These are phyloP conservation scores for Trichoderma guizhouense DNA, from an alignment of 2,329 filamentous ascomycete genomes.

Conservation along the genomic window DNA sequence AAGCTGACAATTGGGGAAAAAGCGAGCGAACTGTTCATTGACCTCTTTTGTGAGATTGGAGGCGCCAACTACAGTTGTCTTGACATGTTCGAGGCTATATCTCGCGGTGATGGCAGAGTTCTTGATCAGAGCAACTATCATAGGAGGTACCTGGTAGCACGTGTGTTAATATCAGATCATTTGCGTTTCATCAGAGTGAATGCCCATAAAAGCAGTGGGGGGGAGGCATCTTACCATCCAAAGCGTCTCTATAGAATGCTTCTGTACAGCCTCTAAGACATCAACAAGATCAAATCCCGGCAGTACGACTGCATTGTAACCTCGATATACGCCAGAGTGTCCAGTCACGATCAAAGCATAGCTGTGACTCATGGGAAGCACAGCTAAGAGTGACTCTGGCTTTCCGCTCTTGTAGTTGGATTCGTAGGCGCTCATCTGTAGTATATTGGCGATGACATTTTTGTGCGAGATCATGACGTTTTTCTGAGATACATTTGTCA, in stretches of 20 bases:
- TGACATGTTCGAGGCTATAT: slow-evolving; percentile 69
- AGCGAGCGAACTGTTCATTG: slow-evolving; percentile 56
- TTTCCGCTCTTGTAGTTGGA: slow-evolving; percentile 22
- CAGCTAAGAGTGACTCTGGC: slow-evolving; percentile 47
- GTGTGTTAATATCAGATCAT: not conserved
- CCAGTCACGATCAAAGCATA: slow-evolving; percentile 70
- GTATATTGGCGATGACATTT: slow-evolving; percentile 70
- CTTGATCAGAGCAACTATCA: slow-evolving; percentile 73
- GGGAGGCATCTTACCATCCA: slow-evolving; percentile 53
- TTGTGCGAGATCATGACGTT: slow-evolving; percentile 74
- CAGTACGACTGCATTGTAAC: slow-evolving; percentile 68
- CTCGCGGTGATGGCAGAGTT: slow-evolving; percentile 57
- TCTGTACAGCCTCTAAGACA: slow-evolving; percentile 61
- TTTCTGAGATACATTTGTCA: slow-evolving; percentile 48
- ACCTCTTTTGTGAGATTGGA: slow-evolving; percentile 75
- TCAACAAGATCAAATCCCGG: slow-evolving; percentile 68
- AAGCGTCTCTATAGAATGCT: slow-evolving; percentile 64
- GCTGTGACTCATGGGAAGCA: slow-evolving; percentile 75
- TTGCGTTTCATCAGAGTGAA: not conserved
- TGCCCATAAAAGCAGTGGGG: no score
- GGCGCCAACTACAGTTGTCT: slow-evolving; percentile 67
- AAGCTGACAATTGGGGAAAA: slow-evolving; percentile 61
- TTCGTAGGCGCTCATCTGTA: slow-evolving; percentile 55
- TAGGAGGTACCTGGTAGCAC: slow-evolving; percentile 54
- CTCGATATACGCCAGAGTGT: slow-evolving; percentile 62